phyloP scores from a whole-genome alignment of 805 yeast species.

The Candida lessepsii region DNA sequence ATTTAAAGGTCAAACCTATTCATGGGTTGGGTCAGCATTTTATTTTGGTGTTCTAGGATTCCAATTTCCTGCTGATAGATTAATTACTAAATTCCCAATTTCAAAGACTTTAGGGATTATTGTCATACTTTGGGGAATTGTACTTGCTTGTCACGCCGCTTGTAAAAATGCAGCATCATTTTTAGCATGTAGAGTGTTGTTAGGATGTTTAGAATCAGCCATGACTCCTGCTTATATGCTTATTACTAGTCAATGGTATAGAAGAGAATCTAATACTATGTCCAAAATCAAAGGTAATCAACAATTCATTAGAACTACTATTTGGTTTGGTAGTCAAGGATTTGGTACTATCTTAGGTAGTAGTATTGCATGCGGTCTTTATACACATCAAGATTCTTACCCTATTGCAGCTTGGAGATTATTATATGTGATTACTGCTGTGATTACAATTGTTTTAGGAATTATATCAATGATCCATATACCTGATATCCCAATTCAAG shows the following conservation, averaged over 20 bases:
- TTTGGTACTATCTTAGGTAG: constrained; percentile 55
- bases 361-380: constrained; percentile 45
- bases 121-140: constrained; percentile 49
- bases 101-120: too few relatives aligned
- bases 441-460: constrained; percentile 53
- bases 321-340: constrained; percentile 2
- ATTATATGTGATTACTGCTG: too few relatives aligned
- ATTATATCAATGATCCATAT: constrained; percentile 38
- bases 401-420: too few relatives aligned
- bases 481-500: constrained; percentile 48
- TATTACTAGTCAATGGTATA: constrained; percentile 62
- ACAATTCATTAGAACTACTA: constrained; percentile 39
- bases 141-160: constrained; percentile 51
- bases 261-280: too few relatives aligned
- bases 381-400: too few relatives aligned
- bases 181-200: constrained; percentile 51
- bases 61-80: too few relatives aligned
- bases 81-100: too few relatives aligned
- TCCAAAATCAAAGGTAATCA: constrained; percentile 41
- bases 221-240: constrained; percentile 56
- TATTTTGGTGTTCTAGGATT: too few relatives aligned
- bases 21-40: too few relatives aligned
- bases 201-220: constrained; percentile 55
- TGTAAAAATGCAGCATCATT: constrained; percentile 51
- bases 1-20: too few relatives aligned